These are phyloP conservation scores for Salinomyces thailandicus DNA, from an alignment of 2,329 filamentous ascomycete genomes.

Conservation along the genomic window DNA sequence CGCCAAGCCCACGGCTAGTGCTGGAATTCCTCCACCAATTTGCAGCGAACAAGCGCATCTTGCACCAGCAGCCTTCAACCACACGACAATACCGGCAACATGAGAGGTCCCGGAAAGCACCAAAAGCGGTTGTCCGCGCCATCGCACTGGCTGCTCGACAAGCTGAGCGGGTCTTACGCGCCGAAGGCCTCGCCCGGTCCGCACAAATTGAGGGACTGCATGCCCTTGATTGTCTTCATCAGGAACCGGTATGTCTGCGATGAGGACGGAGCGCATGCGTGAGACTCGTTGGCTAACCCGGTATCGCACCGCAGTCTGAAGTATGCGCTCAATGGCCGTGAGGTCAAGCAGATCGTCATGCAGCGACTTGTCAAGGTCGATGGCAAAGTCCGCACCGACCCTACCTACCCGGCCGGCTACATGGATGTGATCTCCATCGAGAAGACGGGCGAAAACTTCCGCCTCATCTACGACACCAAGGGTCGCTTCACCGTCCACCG, in stretches of 20 bases:
- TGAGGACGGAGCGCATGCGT: no score
- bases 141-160: conserved; percentile 99
- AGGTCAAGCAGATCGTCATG: conserved; percentile 97
- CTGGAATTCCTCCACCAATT: no score
- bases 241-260: conserved; percentile 48
- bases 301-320: conserved; percentile 60
- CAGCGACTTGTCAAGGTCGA: conserved; percentile 99
- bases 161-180: conserved; percentile 74
- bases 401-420: conserved; percentile 94
- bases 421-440: conserved; percentile 99
- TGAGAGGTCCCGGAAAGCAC: conserved; percentile 60
- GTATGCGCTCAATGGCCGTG: conserved; percentile 98
- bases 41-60: no score
- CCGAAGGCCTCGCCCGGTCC: conserved; percentile 69
- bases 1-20: no score
- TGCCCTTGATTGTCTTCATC: conserved; percentile 98
- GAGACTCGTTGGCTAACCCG: no score
- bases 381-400: conserved; percentile 97
- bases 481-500: conserved; percentile 99
- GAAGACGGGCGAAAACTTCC: conserved; percentile 99
- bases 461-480: conserved; percentile 99
- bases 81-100: conserved; percentile 39
- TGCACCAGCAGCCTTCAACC: no score
- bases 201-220: conserved; percentile 98
- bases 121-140: conserved; percentile 99